Evolutionary conservation across 331 rosid genomes (phyloP).

Genomic region (Rosa hybrid): DNA sequence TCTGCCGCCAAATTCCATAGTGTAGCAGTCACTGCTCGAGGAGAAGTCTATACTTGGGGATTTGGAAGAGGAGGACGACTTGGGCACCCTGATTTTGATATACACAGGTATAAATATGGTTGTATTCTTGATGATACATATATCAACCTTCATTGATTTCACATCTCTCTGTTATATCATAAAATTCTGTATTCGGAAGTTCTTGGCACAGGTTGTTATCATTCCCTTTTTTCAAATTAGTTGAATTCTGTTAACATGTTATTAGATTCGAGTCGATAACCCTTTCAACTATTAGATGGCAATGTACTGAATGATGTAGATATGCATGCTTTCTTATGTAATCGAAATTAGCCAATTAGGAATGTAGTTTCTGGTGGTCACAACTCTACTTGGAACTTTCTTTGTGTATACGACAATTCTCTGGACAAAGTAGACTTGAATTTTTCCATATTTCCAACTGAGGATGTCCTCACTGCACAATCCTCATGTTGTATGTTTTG

Average conservation of each 20-base stretch:
- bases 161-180: not conserved
- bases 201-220: not conserved
- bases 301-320: not conserved
- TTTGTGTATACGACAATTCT: not conserved
- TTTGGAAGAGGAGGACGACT: slow-evolving; percentile 99
- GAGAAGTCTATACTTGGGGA: slow-evolving; percentile 96
- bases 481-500: not conserved
- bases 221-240: not conserved
- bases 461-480: not conserved
- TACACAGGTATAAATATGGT: slow-evolving; percentile 68
- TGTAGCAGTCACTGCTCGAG: slow-evolving; percentile 78
- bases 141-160: not conserved
- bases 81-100: slow-evolving; percentile 97
- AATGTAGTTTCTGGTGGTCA: not conserved
- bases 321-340: not conserved
- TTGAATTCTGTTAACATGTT: not conserved
- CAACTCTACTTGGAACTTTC: slow-evolving; percentile 3
- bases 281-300: not conserved
- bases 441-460: not conserved
- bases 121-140: not conserved
- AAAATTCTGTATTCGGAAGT: not conserved
- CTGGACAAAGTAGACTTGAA: not conserved
- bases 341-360: not conserved
- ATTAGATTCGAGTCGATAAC: not conserved
- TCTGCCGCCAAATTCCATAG: slow-evolving; percentile 96